Evolutionary conservation across 345 rosid genomes (phyloP).

Genomic region (Nasturtium officinale): DNA sequence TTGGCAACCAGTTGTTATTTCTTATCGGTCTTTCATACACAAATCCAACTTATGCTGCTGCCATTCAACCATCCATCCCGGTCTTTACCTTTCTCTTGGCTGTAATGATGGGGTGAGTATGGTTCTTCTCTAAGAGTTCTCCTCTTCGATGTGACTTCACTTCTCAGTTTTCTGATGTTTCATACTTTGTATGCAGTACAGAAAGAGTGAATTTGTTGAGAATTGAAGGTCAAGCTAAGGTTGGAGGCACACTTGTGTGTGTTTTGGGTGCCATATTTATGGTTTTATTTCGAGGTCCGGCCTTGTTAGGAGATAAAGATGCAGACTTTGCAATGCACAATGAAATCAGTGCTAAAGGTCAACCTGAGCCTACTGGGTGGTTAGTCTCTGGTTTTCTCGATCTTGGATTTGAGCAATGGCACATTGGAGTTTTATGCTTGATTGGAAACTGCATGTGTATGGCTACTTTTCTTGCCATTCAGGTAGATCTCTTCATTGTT

Average conservation of each 20-base stretch:
- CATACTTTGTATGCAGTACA: slow-evolving; percentile 73
- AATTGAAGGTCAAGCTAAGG: slow-evolving; percentile 91
- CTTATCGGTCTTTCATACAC: slow-evolving; percentile 94
- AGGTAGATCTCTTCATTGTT: slow-evolving; percentile 53
- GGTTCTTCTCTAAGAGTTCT: not conserved
- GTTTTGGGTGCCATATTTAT: slow-evolving; percentile 85
- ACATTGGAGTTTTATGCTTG: slow-evolving; percentile 92
- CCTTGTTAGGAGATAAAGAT: slow-evolving; percentile 64
- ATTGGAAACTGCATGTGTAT: slow-evolving; percentile 97
- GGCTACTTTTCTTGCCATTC: slow-evolving; percentile 92
- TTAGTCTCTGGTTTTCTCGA: slow-evolving; percentile 59
- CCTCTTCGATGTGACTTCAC: not conserved
- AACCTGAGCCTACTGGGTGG: slow-evolving; percentile 90
- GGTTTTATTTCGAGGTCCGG: slow-evolving; percentile 90
- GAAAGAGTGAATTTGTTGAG: slow-evolving; percentile 79
- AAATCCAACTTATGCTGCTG: slow-evolving; percentile 98
- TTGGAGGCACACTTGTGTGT: slow-evolving; percentile 80
- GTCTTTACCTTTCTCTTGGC: slow-evolving; percentile 94
- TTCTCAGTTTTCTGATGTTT: slow-evolving; percentile 27
- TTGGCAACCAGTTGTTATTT: slow-evolving; percentile 96
- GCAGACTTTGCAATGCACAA: slow-evolving; percentile 51
- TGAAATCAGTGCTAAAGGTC: slow-evolving; percentile 79
- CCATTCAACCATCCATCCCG: slow-evolving; percentile 95
- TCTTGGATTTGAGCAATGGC: slow-evolving; percentile 74
- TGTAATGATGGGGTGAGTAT: slow-evolving; percentile 83